Evolutionary conservation across 1,139 yeast species (phyloP).

Genomic region (Pichia sp.): DNA sequence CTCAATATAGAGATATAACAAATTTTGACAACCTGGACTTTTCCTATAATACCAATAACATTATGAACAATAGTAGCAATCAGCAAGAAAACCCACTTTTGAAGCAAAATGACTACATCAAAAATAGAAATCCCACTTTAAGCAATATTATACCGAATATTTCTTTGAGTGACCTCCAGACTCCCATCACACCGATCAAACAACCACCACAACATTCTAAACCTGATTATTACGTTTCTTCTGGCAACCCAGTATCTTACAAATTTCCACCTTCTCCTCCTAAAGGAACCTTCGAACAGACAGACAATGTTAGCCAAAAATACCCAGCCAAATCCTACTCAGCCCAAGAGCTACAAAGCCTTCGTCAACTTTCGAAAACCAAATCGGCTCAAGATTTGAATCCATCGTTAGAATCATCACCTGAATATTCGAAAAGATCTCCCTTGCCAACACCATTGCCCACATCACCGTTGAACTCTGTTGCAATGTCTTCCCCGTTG

Average conservation of each 20-base stretch:
- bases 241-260: conserved; percentile 13
- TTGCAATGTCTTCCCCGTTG: conserved; percentile 20
- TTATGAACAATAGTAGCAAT: background rate
- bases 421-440: conserved; percentile 2
- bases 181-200: background rate
- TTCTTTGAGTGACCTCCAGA: background rate
- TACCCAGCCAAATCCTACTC: background rate
- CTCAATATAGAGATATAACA: conserved; percentile 25
- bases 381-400: background rate
- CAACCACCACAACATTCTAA: conserved; percentile 4
- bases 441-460: conserved; percentile 15
- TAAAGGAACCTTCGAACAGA: conserved; percentile 13
- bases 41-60: conserved; percentile 5
- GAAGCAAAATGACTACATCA: background rate
- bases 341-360: conserved; percentile 4
- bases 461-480: conserved; percentile 17
- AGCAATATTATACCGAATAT: background rate
- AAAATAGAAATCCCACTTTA: background rate
- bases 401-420: background rate
- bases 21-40: conserved; percentile 25
- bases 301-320: background rate
- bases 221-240: conserved; percentile 15
- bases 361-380: background rate
- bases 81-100: background rate
- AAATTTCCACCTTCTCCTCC: conserved; percentile 19